Evolutionary conservation across 1,284 basidiomycete species (phyloP).

Genomic region (Cutaneotrichosporon sp.): DNA sequence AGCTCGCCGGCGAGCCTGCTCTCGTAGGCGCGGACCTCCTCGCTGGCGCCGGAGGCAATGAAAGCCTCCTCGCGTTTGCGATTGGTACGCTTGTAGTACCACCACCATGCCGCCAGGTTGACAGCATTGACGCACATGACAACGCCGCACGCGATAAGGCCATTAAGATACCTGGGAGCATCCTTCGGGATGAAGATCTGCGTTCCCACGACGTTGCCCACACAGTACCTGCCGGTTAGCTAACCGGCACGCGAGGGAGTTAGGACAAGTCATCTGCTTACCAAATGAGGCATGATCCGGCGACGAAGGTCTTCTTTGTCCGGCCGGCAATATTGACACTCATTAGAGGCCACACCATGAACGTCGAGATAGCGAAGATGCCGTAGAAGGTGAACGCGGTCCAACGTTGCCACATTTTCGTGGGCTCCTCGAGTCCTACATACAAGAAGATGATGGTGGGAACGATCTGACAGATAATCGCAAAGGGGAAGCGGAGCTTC

Average conservation of each 20-base stretch:
- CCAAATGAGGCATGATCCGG: constrained; percentile 17
- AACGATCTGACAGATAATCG: constrained; percentile 17
- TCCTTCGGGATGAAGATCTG: constrained; percentile 27
- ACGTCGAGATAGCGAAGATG: constrained; percentile 21
- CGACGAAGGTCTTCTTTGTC: constrained; percentile 31
- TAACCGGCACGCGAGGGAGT: too few species aligned
- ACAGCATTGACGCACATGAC: constrained; percentile 17
- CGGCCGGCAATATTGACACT: constrained; percentile 31
- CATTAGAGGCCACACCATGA: constrained; percentile 33
- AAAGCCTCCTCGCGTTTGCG: constrained; percentile 22
- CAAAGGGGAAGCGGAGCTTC: constrained; percentile 21
- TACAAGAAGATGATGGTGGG: constrained; percentile 23
- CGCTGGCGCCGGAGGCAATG: constrained; percentile 17
- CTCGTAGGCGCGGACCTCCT: constrained; percentile 21
- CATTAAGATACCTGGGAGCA: constrained; percentile 23
- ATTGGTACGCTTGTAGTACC: constrained; percentile 25
- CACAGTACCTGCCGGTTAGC: constrained; percentile 19
- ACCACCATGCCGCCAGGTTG: constrained; percentile 22
- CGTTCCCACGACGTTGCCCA: constrained; percentile 27
- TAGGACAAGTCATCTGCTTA: background rate
- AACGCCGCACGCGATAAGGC: constrained; percentile 22
- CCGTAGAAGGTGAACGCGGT: constrained; percentile 21
- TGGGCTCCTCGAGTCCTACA: constrained; percentile 18
- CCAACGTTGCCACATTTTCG: constrained; percentile 26
- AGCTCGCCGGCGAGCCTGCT: constrained; percentile 27